Evolutionary conservation across 139 green algal genomes (phyloP).

Genomic region (Parachlorella kessleri): DNA sequence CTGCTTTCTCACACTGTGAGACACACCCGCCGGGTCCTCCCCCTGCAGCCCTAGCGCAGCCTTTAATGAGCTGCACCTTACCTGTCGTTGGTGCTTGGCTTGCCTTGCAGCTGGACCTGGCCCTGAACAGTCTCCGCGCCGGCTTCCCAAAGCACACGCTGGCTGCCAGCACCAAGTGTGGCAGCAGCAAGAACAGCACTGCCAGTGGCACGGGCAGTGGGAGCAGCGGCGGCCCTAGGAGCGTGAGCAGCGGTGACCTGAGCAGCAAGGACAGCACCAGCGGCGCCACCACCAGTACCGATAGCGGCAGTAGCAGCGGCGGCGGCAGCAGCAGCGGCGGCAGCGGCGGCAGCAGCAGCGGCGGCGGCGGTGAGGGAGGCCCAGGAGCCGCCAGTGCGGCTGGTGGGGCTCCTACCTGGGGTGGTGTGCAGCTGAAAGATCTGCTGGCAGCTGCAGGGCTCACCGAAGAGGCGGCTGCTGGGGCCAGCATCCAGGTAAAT

Average conservation of each 20-base stretch:
- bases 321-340: slow-evolving; percentile 71
- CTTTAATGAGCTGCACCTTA: neutral
- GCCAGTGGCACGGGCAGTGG: too few species aligned
- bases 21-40: too few species aligned
- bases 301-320: slow-evolving; percentile 9
- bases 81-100: neutral
- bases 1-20: too few species aligned
- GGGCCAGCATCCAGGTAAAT: slow-evolving; percentile 73
- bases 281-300: neutral
- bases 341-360: slow-evolving; percentile 77
- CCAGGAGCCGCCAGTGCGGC: too few species aligned
- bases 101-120: slow-evolving; percentile 45
- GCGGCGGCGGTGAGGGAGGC: slow-evolving; percentile 77
- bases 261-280: neutral
- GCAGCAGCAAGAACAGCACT: slow-evolving; percentile 83
- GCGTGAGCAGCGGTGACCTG: neutral
- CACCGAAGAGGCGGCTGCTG: slow-evolving; percentile 24
- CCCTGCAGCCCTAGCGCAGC: too few species aligned
- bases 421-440: slow-evolving; percentile 75
- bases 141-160: slow-evolving; percentile 79
- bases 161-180: slow-evolving; percentile 80
- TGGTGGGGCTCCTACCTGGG: slow-evolving; percentile 76
- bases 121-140: slow-evolving; percentile 71
- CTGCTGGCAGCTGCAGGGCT: slow-evolving; percentile 75
- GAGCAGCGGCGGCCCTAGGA: slow-evolving; percentile 74